Evolutionary conservation across 768 basidiomycete species (phyloP).

Genomic region (Grammothele lineata): DNA sequence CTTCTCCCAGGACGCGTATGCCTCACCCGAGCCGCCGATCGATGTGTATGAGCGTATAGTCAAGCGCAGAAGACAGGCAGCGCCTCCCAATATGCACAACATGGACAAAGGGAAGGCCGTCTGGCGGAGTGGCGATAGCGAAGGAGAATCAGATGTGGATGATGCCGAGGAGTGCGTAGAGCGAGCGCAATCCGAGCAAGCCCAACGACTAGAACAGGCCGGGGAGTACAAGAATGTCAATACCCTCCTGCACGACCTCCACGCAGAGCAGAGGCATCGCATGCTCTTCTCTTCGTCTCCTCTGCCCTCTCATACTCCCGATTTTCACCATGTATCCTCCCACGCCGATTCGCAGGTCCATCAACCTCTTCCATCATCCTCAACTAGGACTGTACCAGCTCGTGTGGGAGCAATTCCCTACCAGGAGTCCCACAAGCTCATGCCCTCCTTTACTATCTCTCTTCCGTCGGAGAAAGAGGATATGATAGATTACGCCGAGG

Average conservation of each 20-base stretch:
- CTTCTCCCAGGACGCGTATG: constrained; percentile 5
- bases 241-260: constrained; percentile 63
- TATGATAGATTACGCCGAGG: constrained; percentile 35
- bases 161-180: constrained; percentile 6
- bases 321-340: not conserved
- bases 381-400: no score
- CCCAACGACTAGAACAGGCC: constrained; percentile 18
- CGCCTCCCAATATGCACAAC: not conserved
- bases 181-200: not conserved
- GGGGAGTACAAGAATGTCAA: constrained; percentile 59
- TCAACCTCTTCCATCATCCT: no score
- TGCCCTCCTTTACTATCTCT: constrained; percentile 4
- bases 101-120: not conserved
- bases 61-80: constrained; percentile 16
- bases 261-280: constrained; percentile 64
- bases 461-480: constrained; percentile 7
- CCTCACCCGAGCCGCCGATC: constrained; percentile 6
- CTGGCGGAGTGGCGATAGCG: constrained; percentile 5
- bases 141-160: constrained; percentile 22
- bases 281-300: constrained; percentile 34
- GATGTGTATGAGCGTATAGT: constrained; percentile 14
- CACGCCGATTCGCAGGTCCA: not conserved
- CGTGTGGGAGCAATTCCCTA: no score
- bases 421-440: not conserved
- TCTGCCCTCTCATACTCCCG: not conserved